Evolutionary conservation across 2,329 filamentous ascomycete species (phyloP).

Genomic region (Verticillium dahliae): DNA sequence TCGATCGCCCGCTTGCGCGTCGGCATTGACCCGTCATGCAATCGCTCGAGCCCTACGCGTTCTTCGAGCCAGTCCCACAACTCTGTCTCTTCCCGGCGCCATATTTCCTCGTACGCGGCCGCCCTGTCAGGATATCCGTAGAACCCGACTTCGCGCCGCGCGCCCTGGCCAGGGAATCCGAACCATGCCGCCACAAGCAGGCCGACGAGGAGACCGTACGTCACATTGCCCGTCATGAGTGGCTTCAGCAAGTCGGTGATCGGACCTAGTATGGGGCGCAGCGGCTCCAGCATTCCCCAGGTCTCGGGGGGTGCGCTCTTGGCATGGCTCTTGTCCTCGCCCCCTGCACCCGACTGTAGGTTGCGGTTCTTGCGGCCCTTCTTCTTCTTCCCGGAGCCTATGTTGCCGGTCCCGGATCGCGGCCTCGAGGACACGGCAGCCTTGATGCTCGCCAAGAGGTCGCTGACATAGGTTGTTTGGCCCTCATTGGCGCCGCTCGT

Average conservation of each 20-base stretch:
- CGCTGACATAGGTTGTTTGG: conserved; percentile 75
- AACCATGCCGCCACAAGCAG: conserved; percentile 72
- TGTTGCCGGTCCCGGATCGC: conserved; percentile 37
- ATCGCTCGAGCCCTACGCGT: conserved; percentile 64
- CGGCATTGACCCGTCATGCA: conserved; percentile 31
- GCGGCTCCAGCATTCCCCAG: conserved; percentile 79
- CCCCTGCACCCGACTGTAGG: conserved; percentile 36
- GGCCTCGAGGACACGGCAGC: conserved; percentile 63
- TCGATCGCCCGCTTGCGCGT: conserved; percentile 35
- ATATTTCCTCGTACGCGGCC: conserved; percentile 88
- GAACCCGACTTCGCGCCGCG: conserved; percentile 27
- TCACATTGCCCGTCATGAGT: conserved; percentile 67
- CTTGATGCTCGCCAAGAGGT: conserved; percentile 69
- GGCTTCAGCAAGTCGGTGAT: conserved; percentile 63
- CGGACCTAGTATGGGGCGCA: conserved; percentile 64
- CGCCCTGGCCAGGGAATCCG: conserved; percentile 37
- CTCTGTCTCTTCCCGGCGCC: conserved; percentile 79
- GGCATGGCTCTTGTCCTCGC: conserved; percentile 28
- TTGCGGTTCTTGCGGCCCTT: conserved; percentile 48
- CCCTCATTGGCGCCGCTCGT: conserved; percentile 93
- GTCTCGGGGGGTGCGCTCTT: conserved; percentile 36
- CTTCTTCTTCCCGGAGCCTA: conserved; percentile 52
- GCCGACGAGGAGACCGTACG: conserved; percentile 68
- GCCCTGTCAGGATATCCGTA: conserved; percentile 56
- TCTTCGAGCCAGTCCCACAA: conserved; percentile 94